Evolutionary conservation across 495 filamentous ascomycete species (phyloP).

Genomic region (Aspergillus diversus): DNA sequence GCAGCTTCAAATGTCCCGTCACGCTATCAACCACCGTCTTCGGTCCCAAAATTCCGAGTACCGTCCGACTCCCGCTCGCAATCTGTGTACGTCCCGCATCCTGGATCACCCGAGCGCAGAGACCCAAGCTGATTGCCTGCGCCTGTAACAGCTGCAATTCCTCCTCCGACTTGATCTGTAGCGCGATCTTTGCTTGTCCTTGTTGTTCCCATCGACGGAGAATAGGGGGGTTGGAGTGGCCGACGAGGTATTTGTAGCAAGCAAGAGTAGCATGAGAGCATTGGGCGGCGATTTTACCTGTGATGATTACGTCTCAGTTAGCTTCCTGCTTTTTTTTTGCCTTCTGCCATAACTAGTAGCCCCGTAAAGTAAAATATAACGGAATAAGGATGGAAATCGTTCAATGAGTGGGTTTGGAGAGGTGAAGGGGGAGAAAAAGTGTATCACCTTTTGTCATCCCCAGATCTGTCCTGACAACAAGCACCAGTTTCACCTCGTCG

Average conservation of each 20-base stretch:
- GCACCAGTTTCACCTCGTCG: conserved; percentile 92
- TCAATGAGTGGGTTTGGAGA: neutral
- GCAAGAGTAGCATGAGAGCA: conserved; percentile 94
- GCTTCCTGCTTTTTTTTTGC: neutral
- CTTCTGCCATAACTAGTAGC: no score
- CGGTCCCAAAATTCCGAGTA: conserved; percentile 87
- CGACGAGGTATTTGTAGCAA: conserved; percentile 83
- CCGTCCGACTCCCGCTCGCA: conserved; percentile 86
- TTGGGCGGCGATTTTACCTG: conserved; percentile 97
- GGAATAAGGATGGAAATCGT: no score
- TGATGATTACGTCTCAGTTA: conserved; percentile 6
- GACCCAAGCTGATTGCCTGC: conserved; percentile 77
- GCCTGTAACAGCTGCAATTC: conserved; percentile 77
- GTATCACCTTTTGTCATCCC: conserved; percentile 91
- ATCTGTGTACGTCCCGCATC: conserved; percentile 99
- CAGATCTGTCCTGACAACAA: conserved; percentile 90
- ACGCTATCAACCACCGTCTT: conserved; percentile 85
- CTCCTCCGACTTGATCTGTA: conserved; percentile 82
- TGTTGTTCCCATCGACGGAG: conserved; percentile 79
- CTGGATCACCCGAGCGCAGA: conserved; percentile 85
- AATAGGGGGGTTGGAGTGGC: conserved; percentile 61
- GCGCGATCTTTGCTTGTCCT: conserved; percentile 90
- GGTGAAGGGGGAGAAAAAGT: conserved; percentile 10
- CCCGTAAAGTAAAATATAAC: no score
- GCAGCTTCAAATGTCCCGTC: conserved; percentile 84